Conservation (phyloP, 257 asterid species). For the Nicotiana noctiflora region DNA sequence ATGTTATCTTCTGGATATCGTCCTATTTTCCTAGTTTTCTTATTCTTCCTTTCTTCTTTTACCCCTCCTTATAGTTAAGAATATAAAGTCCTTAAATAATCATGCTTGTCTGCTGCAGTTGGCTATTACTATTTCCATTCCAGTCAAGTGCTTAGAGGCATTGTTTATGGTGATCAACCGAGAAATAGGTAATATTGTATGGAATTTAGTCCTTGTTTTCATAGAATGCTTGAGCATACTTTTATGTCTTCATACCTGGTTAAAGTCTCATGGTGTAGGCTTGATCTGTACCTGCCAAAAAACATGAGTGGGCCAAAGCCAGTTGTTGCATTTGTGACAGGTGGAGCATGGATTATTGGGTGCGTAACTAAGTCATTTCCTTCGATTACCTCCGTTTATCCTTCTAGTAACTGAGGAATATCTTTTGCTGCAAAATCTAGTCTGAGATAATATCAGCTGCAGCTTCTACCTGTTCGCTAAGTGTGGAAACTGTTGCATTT, state of each 20-base stretch:
- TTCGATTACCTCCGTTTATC: neutral
- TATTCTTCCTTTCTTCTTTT: neutral
- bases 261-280: constrained; percentile 37
- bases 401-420: neutral
- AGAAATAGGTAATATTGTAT: constrained; percentile 60
- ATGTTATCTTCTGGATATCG: neutral
- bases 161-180: constrained; percentile 85
- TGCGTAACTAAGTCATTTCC: constrained; percentile 22
- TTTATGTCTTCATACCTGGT: neutral
- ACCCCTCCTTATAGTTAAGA: neutral
- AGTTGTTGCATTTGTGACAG: constrained; percentile 93
- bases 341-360: constrained; percentile 99
- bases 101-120: constrained; percentile 46
- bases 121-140: constrained; percentile 85
- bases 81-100: constrained; percentile 1
- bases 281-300: constrained; percentile 82
- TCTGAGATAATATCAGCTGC: neutral
- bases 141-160: constrained; percentile 65
- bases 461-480: neutral
- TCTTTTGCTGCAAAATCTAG: neutral
- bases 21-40: neutral
- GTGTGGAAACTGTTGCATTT: neutral
- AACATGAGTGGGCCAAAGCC: constrained; percentile 68
- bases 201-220: neutral
- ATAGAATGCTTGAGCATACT: neutral